Evolutionary conservation across 1,139 yeast genomes (phyloP).

Genomic region (Hansenula lynferdii): DNA sequence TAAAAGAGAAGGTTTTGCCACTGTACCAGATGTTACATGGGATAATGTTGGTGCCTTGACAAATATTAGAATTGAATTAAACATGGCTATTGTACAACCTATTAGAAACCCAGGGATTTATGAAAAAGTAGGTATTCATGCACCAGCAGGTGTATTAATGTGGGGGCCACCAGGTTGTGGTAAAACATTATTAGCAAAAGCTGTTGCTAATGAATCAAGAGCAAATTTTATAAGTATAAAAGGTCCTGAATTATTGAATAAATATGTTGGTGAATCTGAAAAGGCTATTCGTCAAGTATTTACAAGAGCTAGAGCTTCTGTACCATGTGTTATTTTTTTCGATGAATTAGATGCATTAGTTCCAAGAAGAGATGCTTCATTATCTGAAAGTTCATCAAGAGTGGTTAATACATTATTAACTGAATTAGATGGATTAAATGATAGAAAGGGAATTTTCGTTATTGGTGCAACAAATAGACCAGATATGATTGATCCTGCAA

Average conservation of each 20-base stretch:
- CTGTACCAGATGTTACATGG: conserved; percentile 98
- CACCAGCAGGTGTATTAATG: conserved; percentile 94
- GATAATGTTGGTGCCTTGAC: conserved; percentile 87
- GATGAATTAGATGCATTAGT: conserved; percentile 96
- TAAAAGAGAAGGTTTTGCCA: conserved; percentile 97
- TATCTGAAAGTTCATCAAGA: conserved; percentile 87
- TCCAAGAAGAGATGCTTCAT: conserved; percentile 84
- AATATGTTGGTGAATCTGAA: conserved; percentile 96
- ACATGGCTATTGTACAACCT: conserved; percentile 97
- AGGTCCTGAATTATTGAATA: conserved; percentile 91
- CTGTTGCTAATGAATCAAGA: conserved; percentile 94
- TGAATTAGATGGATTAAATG: conserved; percentile 91
- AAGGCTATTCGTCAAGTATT: conserved; percentile 94
- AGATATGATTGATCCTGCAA: conserved; percentile 97
- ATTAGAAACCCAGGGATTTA: conserved; percentile 89
- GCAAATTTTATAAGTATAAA: conserved; percentile 94
- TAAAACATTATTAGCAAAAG: conserved; percentile 91
- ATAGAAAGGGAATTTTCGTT: conserved; percentile 88
- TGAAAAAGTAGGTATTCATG: conserved; percentile 87
- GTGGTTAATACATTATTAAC: conserved; percentile 94
- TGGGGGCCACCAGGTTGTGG: conserved; percentile 99
- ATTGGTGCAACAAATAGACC: conserved; percentile 98
- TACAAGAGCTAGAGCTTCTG: conserved; percentile 88
- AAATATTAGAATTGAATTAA: conserved; percentile 79
- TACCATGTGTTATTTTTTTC: conserved; percentile 92